These are phyloP conservation scores for Citrus reticulata DNA, from an alignment of 345 rosid species.

Conservation along the genomic window DNA sequence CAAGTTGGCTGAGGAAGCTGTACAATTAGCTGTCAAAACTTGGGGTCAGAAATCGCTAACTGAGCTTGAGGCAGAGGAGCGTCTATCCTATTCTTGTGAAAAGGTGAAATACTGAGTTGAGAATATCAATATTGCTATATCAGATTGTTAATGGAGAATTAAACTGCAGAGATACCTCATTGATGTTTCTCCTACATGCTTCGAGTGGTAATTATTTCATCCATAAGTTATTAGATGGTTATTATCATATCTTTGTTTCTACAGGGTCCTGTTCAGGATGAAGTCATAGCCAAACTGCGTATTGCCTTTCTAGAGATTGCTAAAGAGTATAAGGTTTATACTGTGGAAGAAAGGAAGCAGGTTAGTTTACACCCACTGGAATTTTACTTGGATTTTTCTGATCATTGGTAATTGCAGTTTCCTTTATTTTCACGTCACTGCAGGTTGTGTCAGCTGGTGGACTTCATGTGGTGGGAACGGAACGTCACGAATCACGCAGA, in stretches of 20 bases:
- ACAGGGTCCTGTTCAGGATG: conserved; percentile 91
- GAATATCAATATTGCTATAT: conserved; percentile 5
- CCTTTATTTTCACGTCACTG: conserved; percentile 15
- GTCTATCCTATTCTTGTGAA: conserved; percentile 91
- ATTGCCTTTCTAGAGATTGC: conserved; percentile 68
- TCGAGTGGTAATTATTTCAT: not conserved
- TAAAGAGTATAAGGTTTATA: conserved; percentile 72
- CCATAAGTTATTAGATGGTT: not conserved
- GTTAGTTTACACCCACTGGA: conserved; percentile 27
- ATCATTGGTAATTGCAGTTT: conserved; percentile 8
- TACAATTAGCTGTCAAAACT: conserved; percentile 63
- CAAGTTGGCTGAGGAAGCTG: conserved; percentile 84
- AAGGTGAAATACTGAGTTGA: conserved; percentile 44
- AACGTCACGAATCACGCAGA: conserved; percentile 90
- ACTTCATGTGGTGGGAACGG: conserved; percentile 92
- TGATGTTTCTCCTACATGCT: not conserved
- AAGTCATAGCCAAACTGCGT: conserved; percentile 80
- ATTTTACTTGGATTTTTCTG: conserved; percentile 11
- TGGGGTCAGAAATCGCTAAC: conserved; percentile 88
- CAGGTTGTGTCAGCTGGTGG: conserved; percentile 96
- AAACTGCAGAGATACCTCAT: not conserved
- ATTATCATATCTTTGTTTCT: conserved; percentile 6
- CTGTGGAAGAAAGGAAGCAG: conserved; percentile 87
- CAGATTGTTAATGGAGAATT: not conserved
- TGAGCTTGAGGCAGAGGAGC: conserved; percentile 96